phyloP scores from a whole-genome alignment of 176 grass and related monocot genomes.

The Elymus sibiricus region DNA sequence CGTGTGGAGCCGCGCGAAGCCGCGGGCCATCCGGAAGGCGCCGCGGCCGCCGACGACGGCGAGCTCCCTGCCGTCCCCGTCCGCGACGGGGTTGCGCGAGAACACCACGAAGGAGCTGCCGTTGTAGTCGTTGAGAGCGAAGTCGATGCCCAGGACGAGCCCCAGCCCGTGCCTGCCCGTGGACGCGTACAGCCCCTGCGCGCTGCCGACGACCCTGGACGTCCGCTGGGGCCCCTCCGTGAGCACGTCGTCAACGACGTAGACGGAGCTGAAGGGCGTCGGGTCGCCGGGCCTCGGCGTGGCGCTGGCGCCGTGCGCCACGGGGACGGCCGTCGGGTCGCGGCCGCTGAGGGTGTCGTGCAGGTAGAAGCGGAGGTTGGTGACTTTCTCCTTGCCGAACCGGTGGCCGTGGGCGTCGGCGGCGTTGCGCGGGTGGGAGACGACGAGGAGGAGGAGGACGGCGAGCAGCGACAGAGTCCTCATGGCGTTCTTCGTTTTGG shows the following conservation, averaged over 20 bases:
- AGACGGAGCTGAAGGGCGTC: constrained; percentile 25
- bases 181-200: constrained; percentile 23
- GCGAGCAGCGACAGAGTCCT: background rate
- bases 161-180: background rate
- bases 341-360: constrained; percentile 45
- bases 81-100: constrained; percentile 26
- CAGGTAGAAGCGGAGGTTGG: constrained; percentile 52
- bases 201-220: constrained; percentile 42
- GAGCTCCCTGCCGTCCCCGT: background rate
- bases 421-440: background rate
- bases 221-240: constrained; percentile 31
- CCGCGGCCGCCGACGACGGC: constrained; percentile 13
- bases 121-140: constrained; percentile 36
- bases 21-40: background rate
- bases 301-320: background rate
- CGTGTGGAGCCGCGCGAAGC: background rate
- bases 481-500: background rate
- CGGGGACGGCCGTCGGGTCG: constrained; percentile 29
- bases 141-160: constrained; percentile 44
- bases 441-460: background rate
- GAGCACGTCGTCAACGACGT: constrained; percentile 35
- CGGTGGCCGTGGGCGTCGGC: background rate
- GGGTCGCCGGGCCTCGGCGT: background rate
- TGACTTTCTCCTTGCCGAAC: constrained; percentile 27
- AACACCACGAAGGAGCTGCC: constrained; percentile 58